A percentile compares a stretch with the other conserved stretches of the same genome.
Conservation (phyloP, 441 rosid genomes). For the Eutrema salsugineum region DNA sequence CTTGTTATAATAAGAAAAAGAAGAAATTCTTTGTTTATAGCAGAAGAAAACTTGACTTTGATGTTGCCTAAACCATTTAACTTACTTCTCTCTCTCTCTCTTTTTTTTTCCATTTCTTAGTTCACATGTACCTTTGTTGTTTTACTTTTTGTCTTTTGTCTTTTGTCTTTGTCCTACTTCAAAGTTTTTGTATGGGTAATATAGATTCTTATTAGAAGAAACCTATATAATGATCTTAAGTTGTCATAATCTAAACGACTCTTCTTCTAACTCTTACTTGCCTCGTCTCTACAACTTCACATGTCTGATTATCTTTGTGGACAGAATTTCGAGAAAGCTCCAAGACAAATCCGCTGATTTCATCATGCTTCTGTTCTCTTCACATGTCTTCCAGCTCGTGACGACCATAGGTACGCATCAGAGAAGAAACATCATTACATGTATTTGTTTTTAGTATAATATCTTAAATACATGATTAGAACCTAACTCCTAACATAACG, state of each 20-base stretch:
- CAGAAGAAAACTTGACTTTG: constrained; percentile 22
- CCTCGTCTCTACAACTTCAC: constrained; percentile 18
- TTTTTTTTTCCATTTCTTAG: background rate
- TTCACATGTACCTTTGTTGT: constrained; percentile 20
- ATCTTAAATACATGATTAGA: background rate
- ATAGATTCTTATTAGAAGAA: constrained; percentile 15
- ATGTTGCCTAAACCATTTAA: constrained; percentile 16
- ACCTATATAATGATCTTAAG: constrained; percentile 13
- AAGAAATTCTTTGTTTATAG: constrained; percentile 31
- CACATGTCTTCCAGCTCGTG: constrained; percentile 29
- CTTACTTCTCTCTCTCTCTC: background rate
- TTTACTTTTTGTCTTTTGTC: constrained; percentile 16
- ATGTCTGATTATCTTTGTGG: constrained; percentile 26
- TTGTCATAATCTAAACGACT: background rate
- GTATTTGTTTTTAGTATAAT: background rate
- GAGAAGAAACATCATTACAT: background rate
- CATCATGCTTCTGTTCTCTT: constrained; percentile 28
- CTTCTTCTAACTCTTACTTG: constrained; percentile 15
- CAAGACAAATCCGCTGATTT: constrained; percentile 16
- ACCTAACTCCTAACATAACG: constrained; percentile 7
- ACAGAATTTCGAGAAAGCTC: constrained; percentile 12
- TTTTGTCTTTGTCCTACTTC: constrained; percentile 28
- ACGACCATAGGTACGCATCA: constrained; percentile 24
- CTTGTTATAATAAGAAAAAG: background rate
- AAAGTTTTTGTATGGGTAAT: constrained; percentile 4